These are phyloP conservation scores for Spinacia oleracea DNA, from an alignment of 179 eudicot genomes.

Conservation along the genomic window DNA sequence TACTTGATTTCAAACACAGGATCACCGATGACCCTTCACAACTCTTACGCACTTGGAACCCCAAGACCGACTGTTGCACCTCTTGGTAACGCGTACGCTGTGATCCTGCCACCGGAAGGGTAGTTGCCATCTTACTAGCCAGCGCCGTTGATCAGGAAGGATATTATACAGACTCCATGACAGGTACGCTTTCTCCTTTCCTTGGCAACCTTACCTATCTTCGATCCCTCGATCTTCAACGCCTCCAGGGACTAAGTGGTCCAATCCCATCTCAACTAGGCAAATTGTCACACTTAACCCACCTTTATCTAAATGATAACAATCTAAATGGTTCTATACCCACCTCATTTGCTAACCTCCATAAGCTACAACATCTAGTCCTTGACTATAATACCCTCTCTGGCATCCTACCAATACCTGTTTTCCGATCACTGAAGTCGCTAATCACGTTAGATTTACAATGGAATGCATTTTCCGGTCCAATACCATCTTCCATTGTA, in stretches of 20 bases:
- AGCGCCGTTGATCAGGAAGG: conserved; percentile 27
- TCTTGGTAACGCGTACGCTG: conserved; percentile 61
- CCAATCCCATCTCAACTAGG: not conserved
- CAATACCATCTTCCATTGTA: not conserved
- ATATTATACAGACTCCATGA: conserved; percentile 47
- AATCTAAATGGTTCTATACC: not conserved
- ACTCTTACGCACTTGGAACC: conserved; percentile 47
- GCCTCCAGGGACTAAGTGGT: not conserved
- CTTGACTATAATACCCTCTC: not conserved
- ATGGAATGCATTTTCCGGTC: not conserved
- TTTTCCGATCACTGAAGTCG: not conserved
- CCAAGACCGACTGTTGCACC: conserved; percentile 58
- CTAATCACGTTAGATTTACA: not conserved
- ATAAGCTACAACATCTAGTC: not conserved
- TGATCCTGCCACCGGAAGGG: conserved; percentile 44
- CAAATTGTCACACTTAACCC: not conserved
- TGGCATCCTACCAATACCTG: not conserved
- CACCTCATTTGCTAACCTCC: not conserved
- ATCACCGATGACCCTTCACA: conserved; percentile 58
- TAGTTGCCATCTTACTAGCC: not conserved
- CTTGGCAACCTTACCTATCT: not conserved
- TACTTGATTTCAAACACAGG: conserved; percentile 44
- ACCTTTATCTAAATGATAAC: not conserved
- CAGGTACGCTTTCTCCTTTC: not conserved
- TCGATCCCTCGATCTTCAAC: not conserved